Evolutionary conservation across 169 alveolate species (phyloP), one percentile per base, ranked within the genome.

Genomic region (Toxoplasma gondii): DNA sequence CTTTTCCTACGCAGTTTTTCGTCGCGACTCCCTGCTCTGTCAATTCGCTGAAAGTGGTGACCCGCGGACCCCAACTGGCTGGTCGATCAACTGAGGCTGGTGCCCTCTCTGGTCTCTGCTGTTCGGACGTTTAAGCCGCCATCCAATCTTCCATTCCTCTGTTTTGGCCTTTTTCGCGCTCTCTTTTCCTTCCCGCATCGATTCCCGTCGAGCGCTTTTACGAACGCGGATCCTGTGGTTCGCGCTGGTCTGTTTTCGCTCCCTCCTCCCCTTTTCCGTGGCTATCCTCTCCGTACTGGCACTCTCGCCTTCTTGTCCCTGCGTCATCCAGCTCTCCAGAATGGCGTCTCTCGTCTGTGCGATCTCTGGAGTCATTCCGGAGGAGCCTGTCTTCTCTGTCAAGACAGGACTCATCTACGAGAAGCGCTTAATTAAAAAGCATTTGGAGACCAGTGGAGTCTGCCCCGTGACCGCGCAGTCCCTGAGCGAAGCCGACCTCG

Each of bases 351-450:
- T 96, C 69, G 96, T 96, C 39, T 96, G 98, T 53, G 94, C 97
- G 69, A 94, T 96, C 49, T 94, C 97, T 29, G 98, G 98, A 22
- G 87, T 70, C 0, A 94, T 95, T 17, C 97, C 98, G 2, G 97
- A 96, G 88, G 96, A 96, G 64, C 97, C 98, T 0, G 98, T 96
- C 24, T 92, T 95, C 92, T 91, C 96, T 43, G 80, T 95, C 67
- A 95, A 94, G 83, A 96, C 97, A 31, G 96, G 97, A 38, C 88
- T 81, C 44, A 83, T 97, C 54, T 97, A 94, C 88, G 98, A 97
- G 70, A 93, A 87, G 82, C 95, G 97, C n/a, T 93, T 96, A 39
- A 95, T 96, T 69, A 87, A 93, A 27, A 96, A 96, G 82, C 96
- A 96, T 64, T 43, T 96, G 39, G 94, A 78, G 19, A 93, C 95